A percentile compares a stretch with the other conserved stretches of the same genome.
phyloP scores from a whole-genome alignment of 495 filamentous ascomycete species.

The Achaetomiella virescens region DNA sequence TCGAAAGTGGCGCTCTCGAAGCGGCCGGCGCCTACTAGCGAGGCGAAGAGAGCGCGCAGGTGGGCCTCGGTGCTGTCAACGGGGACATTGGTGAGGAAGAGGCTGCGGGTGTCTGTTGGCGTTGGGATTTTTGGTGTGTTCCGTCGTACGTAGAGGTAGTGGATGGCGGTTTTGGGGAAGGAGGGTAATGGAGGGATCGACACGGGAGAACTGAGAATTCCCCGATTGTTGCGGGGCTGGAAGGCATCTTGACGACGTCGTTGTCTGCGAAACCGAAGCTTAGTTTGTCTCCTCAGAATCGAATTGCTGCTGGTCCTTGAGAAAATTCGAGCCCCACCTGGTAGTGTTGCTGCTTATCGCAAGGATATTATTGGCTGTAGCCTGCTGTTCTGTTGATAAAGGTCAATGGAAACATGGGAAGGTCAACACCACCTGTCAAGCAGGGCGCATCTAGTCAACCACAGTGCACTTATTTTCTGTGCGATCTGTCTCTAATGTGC shows the following conservation, averaged over 20 bases:
- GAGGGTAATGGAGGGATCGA: conserved; percentile 57
- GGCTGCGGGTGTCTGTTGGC: conserved; percentile 61
- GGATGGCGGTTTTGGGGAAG: conserved; percentile 53
- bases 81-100: conserved; percentile 85
- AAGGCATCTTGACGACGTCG: conserved; percentile 26
- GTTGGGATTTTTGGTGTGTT: conserved; percentile 74
- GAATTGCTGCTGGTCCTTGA: not conserved
- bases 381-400: not conserved
- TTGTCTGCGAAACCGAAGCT: not conserved
- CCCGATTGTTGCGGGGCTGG: conserved; percentile 24
- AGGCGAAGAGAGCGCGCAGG: conserved; percentile 65
- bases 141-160: conserved; percentile 81
- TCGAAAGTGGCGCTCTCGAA: conserved; percentile 75
- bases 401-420: too few species aligned
- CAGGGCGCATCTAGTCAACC: too few species aligned
- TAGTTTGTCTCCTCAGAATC: not conserved
- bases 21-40: conserved; percentile 62
- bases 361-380: not conserved
- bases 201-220: conserved; percentile 51
- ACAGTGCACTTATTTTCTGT: too few species aligned
- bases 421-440: too few species aligned
- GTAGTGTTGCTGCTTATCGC: not conserved
- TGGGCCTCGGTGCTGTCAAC: conserved; percentile 74
- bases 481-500: too few species aligned
- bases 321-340: conserved; percentile 9